Evolutionary conservation across 2,329 filamentous ascomycete species (phyloP).

Genomic region (Elsinoe australis): DNA sequence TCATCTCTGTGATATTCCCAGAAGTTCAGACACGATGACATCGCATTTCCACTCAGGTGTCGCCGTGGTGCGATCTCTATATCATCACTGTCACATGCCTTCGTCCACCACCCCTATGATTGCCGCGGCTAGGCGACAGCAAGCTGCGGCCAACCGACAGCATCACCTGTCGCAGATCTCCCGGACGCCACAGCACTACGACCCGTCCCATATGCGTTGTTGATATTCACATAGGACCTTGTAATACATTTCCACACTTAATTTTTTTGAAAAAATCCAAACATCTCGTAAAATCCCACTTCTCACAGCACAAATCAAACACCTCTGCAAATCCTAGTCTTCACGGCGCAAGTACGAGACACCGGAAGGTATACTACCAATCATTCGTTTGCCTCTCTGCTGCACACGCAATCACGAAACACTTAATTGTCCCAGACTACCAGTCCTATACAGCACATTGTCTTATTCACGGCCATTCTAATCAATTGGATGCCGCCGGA

Average conservation of each 20-base stretch:
- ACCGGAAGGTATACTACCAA: too few species aligned
- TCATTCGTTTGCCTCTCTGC: too few species aligned
- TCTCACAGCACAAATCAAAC: constrained; percentile 1
- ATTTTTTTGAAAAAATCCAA: background rate
- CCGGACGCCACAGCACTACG: background rate
- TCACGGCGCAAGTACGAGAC: too few species aligned
- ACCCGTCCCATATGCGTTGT: background rate
- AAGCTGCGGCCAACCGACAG: background rate
- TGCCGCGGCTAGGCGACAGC: background rate
- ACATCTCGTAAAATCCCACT: background rate
- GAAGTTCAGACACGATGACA: constrained; percentile 22
- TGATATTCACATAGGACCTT: background rate
- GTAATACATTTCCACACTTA: background rate
- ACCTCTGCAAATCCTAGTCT: background rate
- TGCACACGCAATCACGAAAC: too few species aligned
- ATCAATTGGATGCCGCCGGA: background rate
- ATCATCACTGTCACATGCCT: constrained; percentile 11
- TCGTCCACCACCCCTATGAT: background rate
- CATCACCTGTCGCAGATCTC: constrained; percentile 5
- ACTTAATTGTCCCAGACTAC: too few species aligned
- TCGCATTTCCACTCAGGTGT: background rate
- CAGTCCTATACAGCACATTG: too few species aligned
- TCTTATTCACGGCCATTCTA: background rate
- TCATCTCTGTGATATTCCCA: constrained; percentile 40
- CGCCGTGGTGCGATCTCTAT: too few species aligned